Evolutionary conservation across 768 basidiomycete genomes (phyloP).

Genomic region (Boletus tylopilopsis): DNA sequence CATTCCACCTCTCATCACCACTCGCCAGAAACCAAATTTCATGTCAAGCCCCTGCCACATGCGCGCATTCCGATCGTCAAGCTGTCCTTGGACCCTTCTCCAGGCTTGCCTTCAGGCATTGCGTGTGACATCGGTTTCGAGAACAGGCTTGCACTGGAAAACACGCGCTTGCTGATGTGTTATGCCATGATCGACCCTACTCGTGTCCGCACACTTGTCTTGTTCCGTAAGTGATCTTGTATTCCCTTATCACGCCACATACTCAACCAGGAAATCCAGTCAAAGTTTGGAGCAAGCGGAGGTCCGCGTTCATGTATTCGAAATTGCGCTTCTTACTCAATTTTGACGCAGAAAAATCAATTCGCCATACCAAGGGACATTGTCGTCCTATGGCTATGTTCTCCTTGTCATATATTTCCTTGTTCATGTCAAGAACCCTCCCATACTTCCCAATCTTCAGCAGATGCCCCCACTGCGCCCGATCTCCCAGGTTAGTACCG

Average conservation of each 20-base stretch:
- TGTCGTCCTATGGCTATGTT: conserved; percentile 97
- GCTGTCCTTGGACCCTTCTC: conserved; percentile 85
- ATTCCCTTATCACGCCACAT: conserved; percentile 1
- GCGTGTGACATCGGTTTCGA: conserved; percentile 99
- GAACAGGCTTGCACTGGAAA: conserved; percentile 94
- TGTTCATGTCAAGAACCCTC: conserved; percentile 95
- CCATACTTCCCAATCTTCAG: conserved; percentile 94
- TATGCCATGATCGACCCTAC: conserved; percentile 97
- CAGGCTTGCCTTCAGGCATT: conserved; percentile 79
- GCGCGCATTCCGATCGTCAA: conserved; percentile 99
- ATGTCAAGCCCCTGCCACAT: conserved; percentile 93
- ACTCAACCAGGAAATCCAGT: conserved; percentile 46
- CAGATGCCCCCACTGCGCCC: conserved; percentile 90
- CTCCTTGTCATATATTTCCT: conserved; percentile 97
- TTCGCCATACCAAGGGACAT: conserved; percentile 94
- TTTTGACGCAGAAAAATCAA: conserved; percentile 82
- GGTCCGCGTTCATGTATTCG: conserved; percentile 41
- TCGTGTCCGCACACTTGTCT: conserved; percentile 87
- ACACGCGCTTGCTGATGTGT: conserved; percentile 92
- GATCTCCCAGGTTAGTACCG: conserved; percentile 61
- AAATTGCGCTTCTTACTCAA: neutral
- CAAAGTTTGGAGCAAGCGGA: conserved; percentile 98
- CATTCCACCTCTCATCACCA: conserved; percentile 12
- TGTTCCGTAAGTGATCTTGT: conserved; percentile 77
- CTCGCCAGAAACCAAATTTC: conserved; percentile 82